phyloP scores from a whole-genome alignment of 2,329 filamentous ascomycete genomes.

The Grosmannia clavigera region DNA sequence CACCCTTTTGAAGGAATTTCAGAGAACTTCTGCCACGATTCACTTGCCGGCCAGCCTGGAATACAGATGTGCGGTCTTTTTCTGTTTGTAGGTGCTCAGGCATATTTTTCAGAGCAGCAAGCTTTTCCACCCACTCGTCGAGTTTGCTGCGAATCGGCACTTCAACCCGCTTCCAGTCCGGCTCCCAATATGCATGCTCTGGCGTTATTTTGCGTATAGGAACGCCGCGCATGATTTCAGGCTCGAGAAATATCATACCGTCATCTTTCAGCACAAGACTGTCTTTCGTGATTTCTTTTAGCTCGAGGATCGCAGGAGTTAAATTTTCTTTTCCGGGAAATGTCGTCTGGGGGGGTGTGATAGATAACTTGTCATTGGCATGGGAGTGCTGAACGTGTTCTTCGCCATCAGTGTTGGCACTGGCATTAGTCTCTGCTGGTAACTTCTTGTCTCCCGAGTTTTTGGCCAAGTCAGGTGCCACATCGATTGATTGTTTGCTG shows the following conservation, averaged over 20 bases:
- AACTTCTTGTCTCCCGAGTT: neutral
- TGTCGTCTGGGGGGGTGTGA: neutral
- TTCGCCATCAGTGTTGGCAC: neutral
- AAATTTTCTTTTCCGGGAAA: neutral
- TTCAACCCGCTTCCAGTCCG: slow-evolving; percentile 35
- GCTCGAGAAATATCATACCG: slow-evolving; percentile 35
- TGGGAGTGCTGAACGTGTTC: neutral
- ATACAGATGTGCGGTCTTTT: slow-evolving; percentile 31
- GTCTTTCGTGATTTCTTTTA: slow-evolving; percentile 31
- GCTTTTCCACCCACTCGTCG: slow-evolving; percentile 35
- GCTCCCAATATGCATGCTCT: slow-evolving; percentile 43
- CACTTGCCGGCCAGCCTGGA: slow-evolving; percentile 41
- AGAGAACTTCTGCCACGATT: slow-evolving; percentile 42
- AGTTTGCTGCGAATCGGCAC: slow-evolving; percentile 29
- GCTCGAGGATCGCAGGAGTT: neutral
- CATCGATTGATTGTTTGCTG: neutral
- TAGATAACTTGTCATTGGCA: neutral
- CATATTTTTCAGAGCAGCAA: slow-evolving; percentile 27
- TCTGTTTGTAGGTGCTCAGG: slow-evolving; percentile 18
- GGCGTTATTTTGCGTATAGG: slow-evolving; percentile 38
- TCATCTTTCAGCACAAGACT: slow-evolving; percentile 35
- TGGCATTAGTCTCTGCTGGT: neutral
- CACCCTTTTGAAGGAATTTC: slow-evolving; percentile 35
- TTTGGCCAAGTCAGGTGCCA: neutral
- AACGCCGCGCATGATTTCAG: slow-evolving; percentile 39